Evolutionary conservation across 2,329 filamentous ascomycete genomes (phyloP).

Genomic region (Ascochyta koolunga): DNA sequence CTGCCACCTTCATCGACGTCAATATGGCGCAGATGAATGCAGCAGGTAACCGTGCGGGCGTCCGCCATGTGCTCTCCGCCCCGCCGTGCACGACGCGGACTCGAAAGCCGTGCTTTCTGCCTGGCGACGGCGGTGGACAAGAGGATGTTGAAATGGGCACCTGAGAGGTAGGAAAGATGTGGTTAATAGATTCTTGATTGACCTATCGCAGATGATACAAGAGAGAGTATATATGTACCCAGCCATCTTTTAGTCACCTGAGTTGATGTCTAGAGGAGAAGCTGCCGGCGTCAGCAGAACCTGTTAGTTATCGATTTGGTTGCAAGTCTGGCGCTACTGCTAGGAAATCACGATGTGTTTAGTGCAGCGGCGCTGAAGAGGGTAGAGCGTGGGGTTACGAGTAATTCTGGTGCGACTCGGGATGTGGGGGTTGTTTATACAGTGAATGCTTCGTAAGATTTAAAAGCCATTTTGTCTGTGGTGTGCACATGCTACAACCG

Average conservation of each 20-base stretch:
- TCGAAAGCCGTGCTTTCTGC: slow-evolving; percentile 14
- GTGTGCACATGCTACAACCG: too few species aligned
- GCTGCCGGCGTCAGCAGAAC: slow-evolving; percentile 14
- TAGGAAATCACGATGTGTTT: slow-evolving; percentile 27
- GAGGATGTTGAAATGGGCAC: too few species aligned
- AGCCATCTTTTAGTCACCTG: too few species aligned
- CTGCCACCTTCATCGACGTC: too few species aligned
- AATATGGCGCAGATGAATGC: too few species aligned
- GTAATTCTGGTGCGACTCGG: slow-evolving; percentile 26
- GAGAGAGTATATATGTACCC: too few species aligned
- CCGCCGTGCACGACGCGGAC: slow-evolving; percentile 13
- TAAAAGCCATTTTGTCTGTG: not conserved
- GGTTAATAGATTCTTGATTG: too few species aligned
- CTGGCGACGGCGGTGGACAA: slow-evolving; percentile 18
- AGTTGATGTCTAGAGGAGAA: too few species aligned
- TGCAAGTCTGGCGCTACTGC: slow-evolving; percentile 21
- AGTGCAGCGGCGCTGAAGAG: slow-evolving; percentile 20
- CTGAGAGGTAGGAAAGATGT: too few species aligned
- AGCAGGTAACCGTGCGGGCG: slow-evolving; percentile 26
- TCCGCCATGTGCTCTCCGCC: slow-evolving; percentile 18
- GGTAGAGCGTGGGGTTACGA: slow-evolving; percentile 19
- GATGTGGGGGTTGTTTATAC: slow-evolving; percentile 19
- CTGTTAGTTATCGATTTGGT: slow-evolving; percentile 13
- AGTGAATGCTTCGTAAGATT: not conserved
- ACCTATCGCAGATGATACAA: too few species aligned